Conservation (phyloP, 2,329 filamentous ascomycete genomes). For the Cyanodermella asteris region DNA sequence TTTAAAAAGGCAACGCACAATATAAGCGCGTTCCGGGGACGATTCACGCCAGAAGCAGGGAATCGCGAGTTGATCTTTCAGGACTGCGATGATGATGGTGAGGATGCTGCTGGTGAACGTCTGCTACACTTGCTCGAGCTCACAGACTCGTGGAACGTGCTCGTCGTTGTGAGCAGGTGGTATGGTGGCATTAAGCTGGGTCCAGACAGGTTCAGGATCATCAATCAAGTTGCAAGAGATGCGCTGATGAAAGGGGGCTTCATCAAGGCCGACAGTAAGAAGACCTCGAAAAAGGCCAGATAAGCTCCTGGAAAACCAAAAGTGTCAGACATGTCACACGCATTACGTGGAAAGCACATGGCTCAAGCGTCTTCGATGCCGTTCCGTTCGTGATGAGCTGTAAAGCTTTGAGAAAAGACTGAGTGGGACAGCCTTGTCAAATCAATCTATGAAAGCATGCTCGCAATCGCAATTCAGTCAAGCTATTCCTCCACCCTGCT, state of each 20-base stretch:
- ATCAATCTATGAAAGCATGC: too few species aligned
- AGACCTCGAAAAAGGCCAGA: too few species aligned
- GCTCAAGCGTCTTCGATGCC: too few species aligned
- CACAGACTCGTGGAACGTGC: constrained; percentile 80
- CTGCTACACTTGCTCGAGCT: constrained; percentile 79
- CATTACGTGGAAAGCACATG: too few species aligned
- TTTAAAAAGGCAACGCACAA: constrained; percentile 81
- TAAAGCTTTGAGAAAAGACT: too few species aligned
- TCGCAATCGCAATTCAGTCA: too few species aligned
- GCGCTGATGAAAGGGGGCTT: constrained; percentile 59
- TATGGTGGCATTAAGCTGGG: constrained; percentile 82
- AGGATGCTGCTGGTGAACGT: constrained; percentile 71
- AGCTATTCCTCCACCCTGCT: too few species aligned
- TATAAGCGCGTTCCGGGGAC: constrained; percentile 83
- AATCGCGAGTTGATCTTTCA: constrained; percentile 40
- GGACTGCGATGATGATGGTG: constrained; percentile 91
- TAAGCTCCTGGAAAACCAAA: too few species aligned
- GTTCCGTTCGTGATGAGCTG: too few species aligned
- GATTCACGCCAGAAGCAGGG: constrained; percentile 18
- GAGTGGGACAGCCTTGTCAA: too few species aligned
- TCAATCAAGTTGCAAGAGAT: constrained; percentile 70
- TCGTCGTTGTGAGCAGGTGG: constrained; percentile 88
- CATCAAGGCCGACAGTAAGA: constrained; percentile 32
- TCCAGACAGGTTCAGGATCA: constrained; percentile 71
- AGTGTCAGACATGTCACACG: too few species aligned